Conservation (phyloP, 1,139 yeast genomes). For the Saccharomyces uvarum region DNA sequence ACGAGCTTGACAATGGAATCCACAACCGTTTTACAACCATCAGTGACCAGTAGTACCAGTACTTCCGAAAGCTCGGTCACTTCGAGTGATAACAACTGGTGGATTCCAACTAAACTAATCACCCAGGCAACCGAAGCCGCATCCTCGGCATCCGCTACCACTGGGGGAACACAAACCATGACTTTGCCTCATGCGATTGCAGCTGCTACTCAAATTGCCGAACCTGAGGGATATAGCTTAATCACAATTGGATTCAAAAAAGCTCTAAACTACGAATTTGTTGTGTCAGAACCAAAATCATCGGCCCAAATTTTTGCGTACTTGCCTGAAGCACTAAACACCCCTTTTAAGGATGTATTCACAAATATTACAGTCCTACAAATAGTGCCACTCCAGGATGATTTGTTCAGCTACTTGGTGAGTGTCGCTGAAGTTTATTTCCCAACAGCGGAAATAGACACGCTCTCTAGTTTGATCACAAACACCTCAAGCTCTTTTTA, state of each 20-base stretch:
- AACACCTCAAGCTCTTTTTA: constrained; percentile 44
- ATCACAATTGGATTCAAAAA: constrained; percentile 66
- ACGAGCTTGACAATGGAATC: background rate
- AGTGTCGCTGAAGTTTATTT: constrained; percentile 74
- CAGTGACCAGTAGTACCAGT: constrained; percentile 5
- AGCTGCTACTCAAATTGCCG: constrained; percentile 29
- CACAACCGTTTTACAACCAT: constrained; percentile 6
- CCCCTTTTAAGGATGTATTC: constrained; percentile 41
- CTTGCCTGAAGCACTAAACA: constrained; percentile 49
- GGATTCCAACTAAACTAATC: constrained; percentile 33
- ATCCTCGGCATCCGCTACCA: constrained; percentile 23
- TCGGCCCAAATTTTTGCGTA: constrained; percentile 72
- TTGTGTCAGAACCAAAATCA: constrained; percentile 55
- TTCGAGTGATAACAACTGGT: constrained; percentile 26
- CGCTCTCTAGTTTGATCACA: constrained; percentile 40
- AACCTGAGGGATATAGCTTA: constrained; percentile 38
- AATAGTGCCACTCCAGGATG: constrained; percentile 57
- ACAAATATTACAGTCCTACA: constrained; percentile 47
- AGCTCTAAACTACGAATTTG: constrained; percentile 63
- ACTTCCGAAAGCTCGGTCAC: constrained; percentile 10
- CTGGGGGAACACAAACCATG: constrained; percentile 40
- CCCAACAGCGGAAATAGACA: constrained; percentile 43
- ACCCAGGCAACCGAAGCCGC: constrained; percentile 22
- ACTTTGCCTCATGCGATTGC: constrained; percentile 65
- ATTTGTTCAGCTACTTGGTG: constrained; percentile 45